Base-by-base conservation (phyloP, 768 basidiomycete species). In the Tylopilus intermedius region DNA sequence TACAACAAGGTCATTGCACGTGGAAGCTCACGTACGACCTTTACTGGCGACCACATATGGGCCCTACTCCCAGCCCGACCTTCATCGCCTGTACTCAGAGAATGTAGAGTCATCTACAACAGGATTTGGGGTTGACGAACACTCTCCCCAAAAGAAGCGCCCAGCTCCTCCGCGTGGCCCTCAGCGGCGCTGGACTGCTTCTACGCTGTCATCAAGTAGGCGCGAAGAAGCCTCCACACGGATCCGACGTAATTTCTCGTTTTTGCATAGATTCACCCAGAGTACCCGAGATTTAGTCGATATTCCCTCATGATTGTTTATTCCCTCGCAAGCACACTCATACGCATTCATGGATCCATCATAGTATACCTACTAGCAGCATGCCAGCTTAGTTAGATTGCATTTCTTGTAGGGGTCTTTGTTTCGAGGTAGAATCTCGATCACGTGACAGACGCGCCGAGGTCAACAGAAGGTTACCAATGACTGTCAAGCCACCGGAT, bases 261-360 rank as follows among this genome's bases (percentile, higher is more conserved):
- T 74, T 62, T 59, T 74, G 51, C 70, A 69, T 51, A 66, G 67
- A 56, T 51, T 74, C 58, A 68, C 68, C 39, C 56, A 53, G 51
- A 49, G 42, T 42, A 47, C 45, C 47, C 56, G 49, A 47, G 50
- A 49, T 43, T 51, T 51, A 51, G 46, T 44, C 14, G 39, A 56
- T 55, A 56, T 37, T 53, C 50, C 32, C 9, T 33, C 47, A 51
- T 46, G 60, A 59, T 47, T 39, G 10, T 54, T 43, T 29, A 51
- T 58, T 45, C 48, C 50, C 40, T 47, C 24, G 38, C 50, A 55
- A 54, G 54, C 53, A 67, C 65, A 59, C 54, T 37, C 58, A 53
- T 55, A 51, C 37, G 29, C 45, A 45, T 55, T 38, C 51, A 55
- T 51, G 44, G 49, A 57, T 43, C 40, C 46, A 4, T 49, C 44